Percentiles rank a stretch among this genome's conserved stretches.
Conservation (phyloP, 345 rosid species). For the Linum usitatissimum region DNA sequence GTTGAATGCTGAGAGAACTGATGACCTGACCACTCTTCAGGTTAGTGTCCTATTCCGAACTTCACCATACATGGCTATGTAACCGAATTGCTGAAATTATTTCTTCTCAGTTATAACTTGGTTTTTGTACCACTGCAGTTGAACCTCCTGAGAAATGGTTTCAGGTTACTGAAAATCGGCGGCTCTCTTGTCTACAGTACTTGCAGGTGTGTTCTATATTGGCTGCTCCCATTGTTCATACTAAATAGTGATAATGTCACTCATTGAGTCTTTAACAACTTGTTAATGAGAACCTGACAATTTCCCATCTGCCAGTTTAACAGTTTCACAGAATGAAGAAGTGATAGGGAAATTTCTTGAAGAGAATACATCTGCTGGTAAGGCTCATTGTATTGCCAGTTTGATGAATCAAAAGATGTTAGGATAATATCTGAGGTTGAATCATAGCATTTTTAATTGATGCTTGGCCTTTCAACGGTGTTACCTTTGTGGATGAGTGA, state of each 20-base stretch:
- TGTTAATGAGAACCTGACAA: neutral
- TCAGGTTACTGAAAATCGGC: conserved; percentile 60
- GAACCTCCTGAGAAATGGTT: conserved; percentile 77
- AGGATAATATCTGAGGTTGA: neutral
- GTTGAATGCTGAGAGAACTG: conserved; percentile 68
- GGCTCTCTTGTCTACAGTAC: conserved; percentile 87
- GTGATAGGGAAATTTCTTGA: conserved; percentile 60
- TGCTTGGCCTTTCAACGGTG: too few species aligned
- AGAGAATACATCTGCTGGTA: conserved; percentile 65
- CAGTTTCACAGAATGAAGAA: conserved; percentile 86
- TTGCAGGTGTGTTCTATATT: conserved; percentile 51
- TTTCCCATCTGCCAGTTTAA: conserved; percentile 41
- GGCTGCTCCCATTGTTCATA: neutral
- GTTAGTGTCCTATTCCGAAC: conserved; percentile 19
- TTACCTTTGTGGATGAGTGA: too few species aligned
- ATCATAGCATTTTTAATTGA: neutral
- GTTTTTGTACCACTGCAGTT: conserved; percentile 33
- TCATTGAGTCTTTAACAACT: neutral
- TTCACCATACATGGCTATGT: neutral
- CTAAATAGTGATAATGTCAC: neutral
- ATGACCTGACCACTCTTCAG: conserved; percentile 67
- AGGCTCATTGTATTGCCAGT: conserved; percentile 1
- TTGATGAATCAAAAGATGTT: neutral
- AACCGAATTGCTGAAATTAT: neutral
- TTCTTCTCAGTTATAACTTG: neutral